A percentile compares a stretch with the other conserved stretches of the same genome.
Conservation (phyloP, 2,329 filamentous ascomycete genomes). For the Colletotrichum eremochloae region DNA sequence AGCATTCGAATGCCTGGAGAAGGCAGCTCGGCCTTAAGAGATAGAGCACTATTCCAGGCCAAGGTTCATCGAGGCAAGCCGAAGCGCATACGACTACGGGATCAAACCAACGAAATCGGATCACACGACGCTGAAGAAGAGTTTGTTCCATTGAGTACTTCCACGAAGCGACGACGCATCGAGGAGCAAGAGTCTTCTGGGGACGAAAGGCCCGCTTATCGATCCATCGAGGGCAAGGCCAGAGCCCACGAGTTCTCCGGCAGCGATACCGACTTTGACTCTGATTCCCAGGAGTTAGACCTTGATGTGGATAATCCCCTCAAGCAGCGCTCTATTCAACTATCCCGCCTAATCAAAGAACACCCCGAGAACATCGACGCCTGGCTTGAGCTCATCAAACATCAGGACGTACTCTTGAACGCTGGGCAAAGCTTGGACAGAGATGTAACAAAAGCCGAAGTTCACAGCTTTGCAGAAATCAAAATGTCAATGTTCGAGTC, state of each 20-base stretch:
- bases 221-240: conserved; percentile 75
- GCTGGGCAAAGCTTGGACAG: conserved; percentile 59
- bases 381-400: conserved; percentile 84
- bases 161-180: conserved; percentile 45
- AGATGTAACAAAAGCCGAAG: conserved; percentile 69
- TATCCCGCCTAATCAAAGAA: conserved; percentile 74
- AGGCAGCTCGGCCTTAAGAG: conserved; percentile 56
- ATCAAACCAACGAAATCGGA: conserved; percentile 12
- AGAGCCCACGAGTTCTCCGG: conserved; percentile 62
- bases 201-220: conserved; percentile 69
- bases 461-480: conserved; percentile 79
- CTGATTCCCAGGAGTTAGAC: conserved; percentile 55
- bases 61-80: conserved; percentile 55
- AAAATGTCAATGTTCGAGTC: conserved; percentile 85
- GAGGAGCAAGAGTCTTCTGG: conserved; percentile 59
- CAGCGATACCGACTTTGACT: conserved; percentile 64
- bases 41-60: conserved; percentile 63
- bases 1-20: conserved; percentile 62
- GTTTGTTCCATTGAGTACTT: conserved; percentile 60
- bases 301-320: conserved; percentile 58
- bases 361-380: conserved; percentile 75
- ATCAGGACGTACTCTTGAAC: conserved; percentile 79
- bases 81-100: conserved; percentile 56
- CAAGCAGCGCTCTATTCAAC: conserved; percentile 68
- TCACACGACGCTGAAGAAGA: conserved; percentile 53